Percentiles rank a stretch among this genome's conserved stretches.
These are phyloP conservation scores for Venturia carpophila DNA, from an alignment of 2,329 filamentous ascomycete species.

Conservation along the genomic window DNA sequence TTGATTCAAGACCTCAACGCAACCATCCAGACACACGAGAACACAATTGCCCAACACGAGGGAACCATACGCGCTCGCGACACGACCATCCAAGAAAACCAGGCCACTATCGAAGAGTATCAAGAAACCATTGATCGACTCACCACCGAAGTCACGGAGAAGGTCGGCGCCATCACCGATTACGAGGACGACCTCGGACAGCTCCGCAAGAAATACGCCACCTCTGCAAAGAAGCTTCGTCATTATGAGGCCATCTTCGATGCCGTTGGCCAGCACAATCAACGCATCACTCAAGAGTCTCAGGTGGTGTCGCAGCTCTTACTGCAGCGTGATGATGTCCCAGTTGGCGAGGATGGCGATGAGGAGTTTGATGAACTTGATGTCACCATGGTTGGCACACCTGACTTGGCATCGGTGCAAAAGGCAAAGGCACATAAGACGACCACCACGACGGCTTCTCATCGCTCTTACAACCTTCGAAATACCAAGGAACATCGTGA, in stretches of 20 bases:
- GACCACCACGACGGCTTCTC: neutral
- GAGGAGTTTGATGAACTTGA: slow-evolving; percentile 7
- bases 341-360: slow-evolving; percentile 1
- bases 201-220: neutral
- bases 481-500: neutral
- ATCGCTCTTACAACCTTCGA: slow-evolving; percentile 7
- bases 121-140: neutral
- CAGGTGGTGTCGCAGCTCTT: neutral
- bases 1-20: neutral
- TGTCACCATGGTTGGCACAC: neutral
- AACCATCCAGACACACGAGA: neutral
- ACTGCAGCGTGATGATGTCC: neutral
- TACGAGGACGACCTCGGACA: slow-evolving; percentile 1
- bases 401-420: neutral
- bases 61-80: slow-evolving; percentile 1
- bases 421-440: slow-evolving; percentile 1
- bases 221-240: neutral
- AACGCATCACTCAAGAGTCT: neutral
- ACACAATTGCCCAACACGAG: neutral
- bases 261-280: neutral
- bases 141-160: neutral
- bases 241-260: neutral
- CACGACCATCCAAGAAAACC: neutral
- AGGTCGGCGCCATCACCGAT: neutral
- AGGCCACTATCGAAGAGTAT: neutral